Evolutionary conservation across 768 basidiomycete species (phyloP), one percentile per base, ranked within the genome.

Genomic region (Mycena epipterygia): DNA sequence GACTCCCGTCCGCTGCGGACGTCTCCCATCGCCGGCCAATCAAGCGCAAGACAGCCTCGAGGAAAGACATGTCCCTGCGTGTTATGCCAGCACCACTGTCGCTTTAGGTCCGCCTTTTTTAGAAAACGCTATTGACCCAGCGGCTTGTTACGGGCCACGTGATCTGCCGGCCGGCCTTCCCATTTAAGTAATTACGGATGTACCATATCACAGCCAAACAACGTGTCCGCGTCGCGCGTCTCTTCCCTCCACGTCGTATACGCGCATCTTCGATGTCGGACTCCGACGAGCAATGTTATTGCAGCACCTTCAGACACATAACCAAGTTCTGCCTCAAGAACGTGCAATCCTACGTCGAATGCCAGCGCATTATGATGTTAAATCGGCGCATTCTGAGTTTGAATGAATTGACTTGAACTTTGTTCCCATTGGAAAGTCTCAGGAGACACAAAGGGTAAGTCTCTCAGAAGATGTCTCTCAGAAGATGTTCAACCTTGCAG

Each of bases 341-440:
- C 8, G 27, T 0, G 59, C 79, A 3, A 79, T 79, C 49, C 53
- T 80, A 2, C 73, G 68, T 16, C 74, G 75, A 3, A 53, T 44
- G 4, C 83, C 82, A 0, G 78, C 64, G 2, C 73, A 19, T 23
- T 84, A 83, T 60, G 62, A 82, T 71, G 73, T 64, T 1, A 52
- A 51, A 4, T 67, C 74, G 32, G 82, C 81, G 0, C 57, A 56
- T 0, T 33, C 27, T 5, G 79, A 79, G 37, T 81, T 77, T 56
- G 2, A 19, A 0, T 82, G 61, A 41, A 81, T 82, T 35, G 73
- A 80, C 71, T 13, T 23, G 9, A 25, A 30, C 0, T 78, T 78
- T 68, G 73, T 81, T 23, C 79, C 80, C 3, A 25, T 75, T 41
- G 70, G 49, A 19, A 81, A 82, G 53, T 23, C 29, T 33, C 69